Percentiles rank a stretch among this genome's conserved stretches.
phyloP scores from a whole-genome alignment of 1,284 basidiomycete genomes.

The Rhodotorula sp. region DNA sequence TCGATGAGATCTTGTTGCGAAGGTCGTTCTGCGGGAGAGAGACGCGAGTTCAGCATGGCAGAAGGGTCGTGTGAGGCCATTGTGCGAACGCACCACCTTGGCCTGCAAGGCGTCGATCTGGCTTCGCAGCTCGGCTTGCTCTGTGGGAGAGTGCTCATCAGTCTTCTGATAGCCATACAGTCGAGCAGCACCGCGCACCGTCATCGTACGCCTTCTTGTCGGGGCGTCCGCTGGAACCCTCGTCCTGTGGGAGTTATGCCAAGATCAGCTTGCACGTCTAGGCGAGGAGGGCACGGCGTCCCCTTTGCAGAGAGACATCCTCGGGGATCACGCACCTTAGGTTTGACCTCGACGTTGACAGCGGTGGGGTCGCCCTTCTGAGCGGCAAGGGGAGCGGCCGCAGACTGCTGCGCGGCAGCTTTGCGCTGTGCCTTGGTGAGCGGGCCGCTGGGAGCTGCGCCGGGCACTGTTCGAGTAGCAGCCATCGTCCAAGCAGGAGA shows the following conservation, averaged over 20 bases:
- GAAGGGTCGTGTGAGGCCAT: not conserved
- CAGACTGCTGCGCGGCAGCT: not conserved
- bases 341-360: not conserved
- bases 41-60: not conserved
- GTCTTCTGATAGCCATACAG: rapidly evolving
- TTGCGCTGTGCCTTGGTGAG: slow-evolving; percentile 14
- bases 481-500: not conserved
- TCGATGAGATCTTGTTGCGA: slow-evolving; percentile 73
- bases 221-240: slow-evolving; percentile 17
- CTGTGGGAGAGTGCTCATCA: slow-evolving; percentile 49
- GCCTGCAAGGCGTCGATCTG: slow-evolving; percentile 77
- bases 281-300: no score
- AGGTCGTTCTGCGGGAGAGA: slow-evolving; percentile 62
- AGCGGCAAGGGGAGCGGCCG: not conserved
- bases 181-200: not conserved
- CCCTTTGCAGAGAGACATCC: not conserved
- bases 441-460: not conserved
- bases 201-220: slow-evolving; percentile 34
- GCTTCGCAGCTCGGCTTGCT: slow-evolving; percentile 75
- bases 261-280: not conserved
- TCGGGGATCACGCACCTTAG: not conserved
- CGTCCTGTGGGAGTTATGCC: slow-evolving; percentile 8
- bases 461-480: slow-evolving; percentile 5
- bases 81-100: slow-evolving; percentile 64
- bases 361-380: slow-evolving; percentile 1